A percentile compares a stretch with the other conserved stretches of the same genome.
These are phyloP conservation scores for Bombardia bombarda DNA, from an alignment of 495 filamentous ascomycete species.

Conservation along the genomic window DNA sequence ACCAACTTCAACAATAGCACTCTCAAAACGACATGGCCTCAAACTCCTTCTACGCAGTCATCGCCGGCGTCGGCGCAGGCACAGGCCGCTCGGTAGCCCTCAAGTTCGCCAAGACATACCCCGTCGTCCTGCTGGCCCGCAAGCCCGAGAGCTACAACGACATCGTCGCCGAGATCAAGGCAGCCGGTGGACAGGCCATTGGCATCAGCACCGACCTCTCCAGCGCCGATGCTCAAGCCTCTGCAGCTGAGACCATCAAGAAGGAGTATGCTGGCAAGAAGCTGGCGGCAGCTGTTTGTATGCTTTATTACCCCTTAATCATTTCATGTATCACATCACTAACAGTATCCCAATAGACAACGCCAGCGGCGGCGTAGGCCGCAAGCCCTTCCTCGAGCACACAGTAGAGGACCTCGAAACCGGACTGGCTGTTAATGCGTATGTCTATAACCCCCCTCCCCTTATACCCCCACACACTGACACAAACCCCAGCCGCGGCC, in stretches of 20 bases:
- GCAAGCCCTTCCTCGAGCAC: constrained; percentile 77
- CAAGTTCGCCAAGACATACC: constrained; percentile 63
- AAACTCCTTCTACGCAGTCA: constrained; percentile 52
- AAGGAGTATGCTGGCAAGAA: constrained; percentile 44
- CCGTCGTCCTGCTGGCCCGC: constrained; percentile 68
- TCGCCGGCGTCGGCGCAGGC: constrained; percentile 69
- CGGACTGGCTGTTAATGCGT: constrained; percentile 55
- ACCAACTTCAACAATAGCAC: not conserved
- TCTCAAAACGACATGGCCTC: constrained; percentile 23
- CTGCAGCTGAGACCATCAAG: constrained; percentile 61
- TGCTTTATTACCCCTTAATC: not conserved
- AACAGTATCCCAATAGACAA: constrained; percentile 37
- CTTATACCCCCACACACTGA: not conserved
- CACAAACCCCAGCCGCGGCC: constrained; percentile 49
- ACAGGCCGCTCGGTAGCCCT: constrained; percentile 54
- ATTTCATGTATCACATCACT: not conserved
- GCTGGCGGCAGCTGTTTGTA: constrained; percentile 70
- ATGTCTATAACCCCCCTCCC: constrained; percentile 5
- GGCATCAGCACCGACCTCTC: constrained; percentile 70
- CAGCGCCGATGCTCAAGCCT: constrained; percentile 50
- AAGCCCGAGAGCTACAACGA: constrained; percentile 56
- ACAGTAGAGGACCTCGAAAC: constrained; percentile 54
- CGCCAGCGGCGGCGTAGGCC: constrained; percentile 57
- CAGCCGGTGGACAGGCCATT: constrained; percentile 59
- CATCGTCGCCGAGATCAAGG: constrained; percentile 68